Conservation (phyloP, 495 filamentous ascomycete species). For the Talaromyces borbonicus region DNA sequence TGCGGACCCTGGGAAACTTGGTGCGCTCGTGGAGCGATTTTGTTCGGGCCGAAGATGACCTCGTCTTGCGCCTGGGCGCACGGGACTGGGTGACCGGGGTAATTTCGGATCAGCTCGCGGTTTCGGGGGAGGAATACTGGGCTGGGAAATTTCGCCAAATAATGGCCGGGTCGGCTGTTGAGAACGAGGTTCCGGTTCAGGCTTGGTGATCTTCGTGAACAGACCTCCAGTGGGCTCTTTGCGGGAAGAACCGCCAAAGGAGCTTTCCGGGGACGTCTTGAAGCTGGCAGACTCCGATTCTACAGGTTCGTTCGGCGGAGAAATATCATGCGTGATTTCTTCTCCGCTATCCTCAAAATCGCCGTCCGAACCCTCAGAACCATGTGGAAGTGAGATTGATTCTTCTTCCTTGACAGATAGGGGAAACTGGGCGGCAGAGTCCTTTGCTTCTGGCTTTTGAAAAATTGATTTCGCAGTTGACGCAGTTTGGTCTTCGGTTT, state of each 20-base stretch:
- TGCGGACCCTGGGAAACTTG: slow-evolving; percentile 30
- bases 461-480: too few relatives aligned
- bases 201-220: slow-evolving; percentile 28
- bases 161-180: slow-evolving; percentile 29
- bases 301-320: slow-evolving; percentile 33
- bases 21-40: slow-evolving; percentile 48
- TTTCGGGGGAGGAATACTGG: slow-evolving; percentile 50
- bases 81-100: slow-evolving; percentile 72
- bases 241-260: slow-evolving; percentile 43
- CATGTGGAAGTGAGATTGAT: slow-evolving; percentile 19
- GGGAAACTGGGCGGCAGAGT: slow-evolving; percentile 12
- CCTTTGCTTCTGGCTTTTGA: slow-evolving; percentile 15
- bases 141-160: slow-evolving; percentile 57
- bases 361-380: slow-evolving; percentile 24
- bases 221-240: slow-evolving; percentile 31
- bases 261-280: slow-evolving; percentile 54
- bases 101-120: slow-evolving; percentile 35
- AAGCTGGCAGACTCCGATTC: slow-evolving; percentile 34
- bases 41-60: slow-evolving; percentile 41
- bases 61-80: slow-evolving; percentile 42
- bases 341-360: slow-evolving; percentile 14
- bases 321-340: slow-evolving; percentile 54
- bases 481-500: slow-evolving; percentile 17
- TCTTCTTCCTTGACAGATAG: slow-evolving; percentile 13
- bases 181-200: slow-evolving; percentile 10